Evolutionary conservation across 2,329 filamentous ascomycete genomes (phyloP), one percentile per base, ranked within the genome.

Genomic region (Huntiella savannae): DNA sequence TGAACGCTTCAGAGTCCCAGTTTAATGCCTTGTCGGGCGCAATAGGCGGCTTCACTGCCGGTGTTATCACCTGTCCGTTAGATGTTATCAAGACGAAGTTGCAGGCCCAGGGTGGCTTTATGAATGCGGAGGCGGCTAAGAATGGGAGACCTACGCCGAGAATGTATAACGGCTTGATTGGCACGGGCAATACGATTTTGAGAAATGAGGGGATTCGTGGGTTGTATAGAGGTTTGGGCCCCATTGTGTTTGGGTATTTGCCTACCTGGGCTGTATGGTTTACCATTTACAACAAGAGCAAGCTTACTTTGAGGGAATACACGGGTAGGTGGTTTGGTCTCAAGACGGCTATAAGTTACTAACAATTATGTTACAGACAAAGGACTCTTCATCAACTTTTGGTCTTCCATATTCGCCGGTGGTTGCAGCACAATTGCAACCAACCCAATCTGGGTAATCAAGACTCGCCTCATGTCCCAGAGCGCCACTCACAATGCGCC

Each of bases 41-140:
- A 42, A 70, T 84, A 49, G 88, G 87, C 43, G 91, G 91, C 43
- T 84, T 96, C 56, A 86, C 85, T 16, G 94, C 87, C 5, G 91
- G 91, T 43, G 75, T 98, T 47, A 83, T 95, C 53, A 96, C 88
- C 45, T 98, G 91, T 60, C 91, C 91, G 37, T 77, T 98, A 54
- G 91, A 98, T 68, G 91, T 98, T 52, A 96, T 98, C 63, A 98
- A 98, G 68, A 98, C 91, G 39, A 96, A 95, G 63, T 65, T 98
- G 50, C 91, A 98, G 61, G 88, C 87, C 12, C 91, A 96, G 60
- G 88, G 88, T 52, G 83, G 85, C 15, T 92, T 93, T 61, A 13
- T 50, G 37, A 35, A 37, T 7, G 44, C 48, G 10, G 54, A 61
- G 54, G 36, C 40, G 13, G 54, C 61, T 54, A 71, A 64, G 53